phyloP scores from a whole-genome alignment of 2,329 filamentous ascomycete genomes.

The Emmonsiellopsis sp. region DNA sequence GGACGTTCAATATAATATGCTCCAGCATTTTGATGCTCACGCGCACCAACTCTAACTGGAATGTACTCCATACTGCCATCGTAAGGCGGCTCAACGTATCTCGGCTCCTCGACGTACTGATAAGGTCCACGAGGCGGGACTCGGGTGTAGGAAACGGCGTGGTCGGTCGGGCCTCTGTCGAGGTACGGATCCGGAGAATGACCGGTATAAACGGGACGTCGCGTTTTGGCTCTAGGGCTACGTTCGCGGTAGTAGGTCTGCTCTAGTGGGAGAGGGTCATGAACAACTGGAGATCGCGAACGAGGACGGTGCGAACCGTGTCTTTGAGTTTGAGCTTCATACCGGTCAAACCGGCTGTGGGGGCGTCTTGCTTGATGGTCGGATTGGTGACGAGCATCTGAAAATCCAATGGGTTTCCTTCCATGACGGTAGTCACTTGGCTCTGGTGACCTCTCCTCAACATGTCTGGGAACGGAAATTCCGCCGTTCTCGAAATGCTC shows the following conservation, averaged over 20 bases:
- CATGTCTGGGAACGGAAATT: slow-evolving; percentile 5
- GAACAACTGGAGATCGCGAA: slow-evolving; percentile 19
- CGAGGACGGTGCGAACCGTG: slow-evolving; percentile 13
- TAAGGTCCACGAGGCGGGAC: slow-evolving; percentile 12
- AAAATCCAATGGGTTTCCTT: slow-evolving; percentile 10
- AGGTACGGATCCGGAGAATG: slow-evolving; percentile 12
- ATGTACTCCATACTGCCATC: slow-evolving; percentile 18
- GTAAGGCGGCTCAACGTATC: slow-evolving; percentile 12
- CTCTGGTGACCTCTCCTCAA: slow-evolving; percentile 12
- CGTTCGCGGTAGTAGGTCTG: slow-evolving; percentile 17
- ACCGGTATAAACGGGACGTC: slow-evolving; percentile 12
- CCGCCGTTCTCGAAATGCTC: slow-evolving; percentile 8
- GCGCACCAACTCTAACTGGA: slow-evolving; percentile 14
- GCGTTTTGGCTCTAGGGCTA: slow-evolving; percentile 13
- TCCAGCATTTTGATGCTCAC: slow-evolving; percentile 10
- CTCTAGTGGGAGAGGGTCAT: slow-evolving; percentile 11
- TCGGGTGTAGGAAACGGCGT: slow-evolving; percentile 8
- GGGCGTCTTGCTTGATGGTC: slow-evolving; percentile 13
- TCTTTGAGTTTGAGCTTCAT: slow-evolving; percentile 17
- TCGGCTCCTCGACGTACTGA: slow-evolving; percentile 17
- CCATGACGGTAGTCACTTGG: slow-evolving; percentile 10
- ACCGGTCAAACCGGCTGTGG: slow-evolving; percentile 19
- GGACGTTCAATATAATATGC: slow-evolving; percentile 18
- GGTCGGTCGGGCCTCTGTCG: slow-evolving; percentile 11
- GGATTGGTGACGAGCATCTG: slow-evolving; percentile 10